phyloP scores from a whole-genome alignment of 2,329 filamentous ascomycete species.

The Botrytis pseudocinerea region DNA sequence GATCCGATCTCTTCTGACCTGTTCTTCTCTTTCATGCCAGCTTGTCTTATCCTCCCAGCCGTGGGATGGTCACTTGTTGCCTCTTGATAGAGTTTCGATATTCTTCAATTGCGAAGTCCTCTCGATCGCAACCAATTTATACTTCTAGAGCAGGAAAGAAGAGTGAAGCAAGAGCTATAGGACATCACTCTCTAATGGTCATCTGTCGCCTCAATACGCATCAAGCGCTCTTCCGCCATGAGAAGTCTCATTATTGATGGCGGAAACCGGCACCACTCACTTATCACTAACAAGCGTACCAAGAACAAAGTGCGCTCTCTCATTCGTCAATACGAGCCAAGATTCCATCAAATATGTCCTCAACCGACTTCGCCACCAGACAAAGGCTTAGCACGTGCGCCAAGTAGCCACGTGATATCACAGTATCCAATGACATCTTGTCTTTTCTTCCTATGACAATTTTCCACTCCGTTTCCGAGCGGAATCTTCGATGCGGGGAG shows the following conservation, averaged over 20 bases:
- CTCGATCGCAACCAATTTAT: not conserved
- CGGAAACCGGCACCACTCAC: not conserved
- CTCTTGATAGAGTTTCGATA: not conserved
- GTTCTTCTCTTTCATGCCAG: not conserved
- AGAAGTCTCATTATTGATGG: not conserved
- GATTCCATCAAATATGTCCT: not conserved
- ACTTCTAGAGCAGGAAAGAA: not conserved
- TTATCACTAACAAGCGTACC: not conserved
- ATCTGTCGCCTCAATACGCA: not conserved
- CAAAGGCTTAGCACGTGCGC: slow-evolving; percentile 5
- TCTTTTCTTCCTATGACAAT: not conserved
- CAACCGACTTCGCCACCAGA: not conserved
- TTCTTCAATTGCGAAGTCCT: not conserved
- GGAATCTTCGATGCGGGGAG: slow-evolving; percentile 9
- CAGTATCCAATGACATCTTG: not conserved
- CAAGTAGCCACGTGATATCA: not conserved
- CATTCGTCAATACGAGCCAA: slow-evolving; percentile 2
- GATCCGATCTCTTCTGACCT: not conserved
- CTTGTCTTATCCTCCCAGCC: not conserved
- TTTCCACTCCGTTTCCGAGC: slow-evolving; percentile 9
- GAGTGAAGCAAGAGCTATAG: not conserved
- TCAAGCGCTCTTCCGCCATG: not conserved
- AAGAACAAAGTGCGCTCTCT: not conserved
- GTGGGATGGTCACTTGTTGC: no score
- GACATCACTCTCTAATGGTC: not conserved